These are phyloP conservation scores for Populus hybrid DNA, from an alignment of 441 rosid species.

Conservation along the genomic window DNA sequence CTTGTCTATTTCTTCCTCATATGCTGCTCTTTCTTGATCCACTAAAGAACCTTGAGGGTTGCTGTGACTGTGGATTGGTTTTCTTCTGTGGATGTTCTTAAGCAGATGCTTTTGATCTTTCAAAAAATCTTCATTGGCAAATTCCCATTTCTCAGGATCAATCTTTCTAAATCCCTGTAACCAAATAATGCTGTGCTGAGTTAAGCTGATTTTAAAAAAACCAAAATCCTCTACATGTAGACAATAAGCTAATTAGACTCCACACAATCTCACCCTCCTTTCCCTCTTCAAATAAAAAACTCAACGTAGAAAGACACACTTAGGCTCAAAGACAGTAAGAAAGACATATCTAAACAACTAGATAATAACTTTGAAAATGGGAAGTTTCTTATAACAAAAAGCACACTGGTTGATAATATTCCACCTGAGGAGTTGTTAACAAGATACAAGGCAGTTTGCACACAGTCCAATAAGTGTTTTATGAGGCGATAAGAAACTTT, in stretches of 20 bases:
- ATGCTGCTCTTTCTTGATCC: no score
- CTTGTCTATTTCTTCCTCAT: no score
- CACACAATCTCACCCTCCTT: neutral
- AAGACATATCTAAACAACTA: neutral
- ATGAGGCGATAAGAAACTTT: neutral
- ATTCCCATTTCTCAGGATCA: no score
- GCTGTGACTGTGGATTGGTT: no score
- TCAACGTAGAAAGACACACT: neutral
- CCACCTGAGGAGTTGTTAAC: neutral
- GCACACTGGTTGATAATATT: neutral
- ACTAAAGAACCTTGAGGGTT: no score
- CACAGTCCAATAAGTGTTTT: neutral
- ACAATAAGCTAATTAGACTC: neutral
- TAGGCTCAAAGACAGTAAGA: neutral
- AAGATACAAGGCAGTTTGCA: neutral
- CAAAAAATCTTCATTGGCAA: no score
- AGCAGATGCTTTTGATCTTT: no score
- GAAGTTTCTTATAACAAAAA: neutral
- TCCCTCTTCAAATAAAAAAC: neutral
- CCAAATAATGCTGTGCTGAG: slow-evolving; percentile 10
- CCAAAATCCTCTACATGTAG: neutral
- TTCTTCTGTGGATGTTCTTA: no score
- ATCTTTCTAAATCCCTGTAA: no score
- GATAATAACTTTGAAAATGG: neutral
- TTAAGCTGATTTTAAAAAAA: neutral